These are phyloP conservation scores for Leucosporidium scottii DNA, from an alignment of 768 basidiomycete species.

Conservation along the genomic window DNA sequence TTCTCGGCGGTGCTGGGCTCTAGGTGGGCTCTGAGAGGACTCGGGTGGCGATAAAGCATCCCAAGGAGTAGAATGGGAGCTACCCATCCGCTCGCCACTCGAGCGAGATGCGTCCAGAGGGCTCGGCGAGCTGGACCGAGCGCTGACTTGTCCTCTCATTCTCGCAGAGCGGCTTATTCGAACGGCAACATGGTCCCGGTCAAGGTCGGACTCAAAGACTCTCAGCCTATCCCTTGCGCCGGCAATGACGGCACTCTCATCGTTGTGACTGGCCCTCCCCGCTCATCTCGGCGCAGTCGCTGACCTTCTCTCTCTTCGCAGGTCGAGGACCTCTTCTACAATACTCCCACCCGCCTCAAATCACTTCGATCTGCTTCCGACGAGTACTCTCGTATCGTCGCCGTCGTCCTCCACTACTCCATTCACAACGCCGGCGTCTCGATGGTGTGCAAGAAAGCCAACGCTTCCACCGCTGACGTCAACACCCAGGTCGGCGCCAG, in stretches of 20 bases:
- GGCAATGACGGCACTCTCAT: slow-evolving; percentile 92
- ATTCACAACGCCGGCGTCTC: slow-evolving; percentile 83
- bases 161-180: slow-evolving; percentile 63
- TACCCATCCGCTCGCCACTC: too few relatives aligned
- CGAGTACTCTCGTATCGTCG: slow-evolving; percentile 83
- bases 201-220: slow-evolving; percentile 55
- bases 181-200: slow-evolving; percentile 66
- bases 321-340: slow-evolving; percentile 95
- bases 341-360: slow-evolving; percentile 76
- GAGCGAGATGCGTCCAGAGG: too few relatives aligned
- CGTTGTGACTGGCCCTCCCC: slow-evolving; percentile 50
- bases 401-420: slow-evolving; percentile 87
- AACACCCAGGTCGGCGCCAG: slow-evolving; percentile 49
- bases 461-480: slow-evolving; percentile 23
- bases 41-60: too few relatives aligned
- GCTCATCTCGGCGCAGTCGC: background rate
- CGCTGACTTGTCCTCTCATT: background rate
- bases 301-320: slow-evolving; percentile 39
- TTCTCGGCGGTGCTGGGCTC: too few relatives aligned
- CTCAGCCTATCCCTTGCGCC: slow-evolving; percentile 81
- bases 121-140: background rate
- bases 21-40: too few relatives aligned
- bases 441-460: slow-evolving; percentile 76
- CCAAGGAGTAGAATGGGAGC: too few relatives aligned
- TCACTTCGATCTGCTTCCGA: slow-evolving; percentile 78